Conservation (phyloP, 2,329 filamentous ascomycete genomes). For the Myriosclerotinia duriaeana region DNA sequence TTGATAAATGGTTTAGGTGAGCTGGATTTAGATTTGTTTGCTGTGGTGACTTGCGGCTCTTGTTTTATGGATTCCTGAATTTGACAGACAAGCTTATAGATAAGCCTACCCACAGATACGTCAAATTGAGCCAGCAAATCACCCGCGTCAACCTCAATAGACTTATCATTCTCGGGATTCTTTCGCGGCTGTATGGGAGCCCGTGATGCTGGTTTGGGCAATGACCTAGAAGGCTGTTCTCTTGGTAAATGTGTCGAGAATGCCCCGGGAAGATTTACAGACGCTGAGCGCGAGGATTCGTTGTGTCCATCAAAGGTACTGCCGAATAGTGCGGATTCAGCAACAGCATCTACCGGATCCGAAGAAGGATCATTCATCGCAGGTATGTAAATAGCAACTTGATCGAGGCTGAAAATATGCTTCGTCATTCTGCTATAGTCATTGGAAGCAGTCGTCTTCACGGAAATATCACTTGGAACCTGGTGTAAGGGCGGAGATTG, state of each 20-base stretch:
- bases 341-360: conserved; percentile 19
- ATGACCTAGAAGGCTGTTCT: not conserved
- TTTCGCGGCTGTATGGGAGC: not conserved
- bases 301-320: conserved; percentile 32
- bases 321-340: conserved; percentile 24
- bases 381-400: conserved; percentile 41
- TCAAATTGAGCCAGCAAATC: conserved; percentile 39
- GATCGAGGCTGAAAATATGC: conserved; percentile 42
- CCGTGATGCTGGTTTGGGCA: not conserved
- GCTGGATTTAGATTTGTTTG: conserved; percentile 22
- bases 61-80: conserved; percentile 34
- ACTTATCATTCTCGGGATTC: conserved; percentile 21
- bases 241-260: conserved; percentile 52
- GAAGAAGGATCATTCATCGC: conserved; percentile 17
- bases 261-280: conserved; percentile 58
- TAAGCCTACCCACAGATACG: conserved; percentile 39
- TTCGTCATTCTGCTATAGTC: conserved; percentile 39
- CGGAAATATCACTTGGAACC: conserved; percentile 33
- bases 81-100: conserved; percentile 37
- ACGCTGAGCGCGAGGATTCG: conserved; percentile 39
- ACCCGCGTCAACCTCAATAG: conserved; percentile 38
- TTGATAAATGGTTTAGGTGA: conserved; percentile 27
- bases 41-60: conserved; percentile 15
- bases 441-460: conserved; percentile 35
- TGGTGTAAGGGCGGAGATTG: conserved; percentile 29